Evolutionary conservation across 495 filamentous ascomycete genomes (phyloP), one percentile per base, ranked within the genome.

Genomic region (Hamigera avellanea): DNA sequence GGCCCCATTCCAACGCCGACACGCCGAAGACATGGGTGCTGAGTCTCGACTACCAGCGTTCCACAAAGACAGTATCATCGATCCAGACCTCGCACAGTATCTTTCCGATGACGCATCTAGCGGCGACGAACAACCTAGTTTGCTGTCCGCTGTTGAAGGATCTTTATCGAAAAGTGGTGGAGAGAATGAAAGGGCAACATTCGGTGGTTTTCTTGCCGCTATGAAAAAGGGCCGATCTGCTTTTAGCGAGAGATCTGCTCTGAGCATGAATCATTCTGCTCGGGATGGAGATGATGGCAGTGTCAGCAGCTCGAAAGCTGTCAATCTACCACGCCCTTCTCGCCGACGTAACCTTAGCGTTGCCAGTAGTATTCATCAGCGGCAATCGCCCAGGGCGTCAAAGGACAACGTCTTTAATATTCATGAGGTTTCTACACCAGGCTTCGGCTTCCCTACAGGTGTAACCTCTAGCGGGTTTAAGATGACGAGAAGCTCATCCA

Each of bases 51-150:
- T 95, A 6, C 80, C 88, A 23, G 86, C 89, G 18, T 96, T 98
- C 47, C 93, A 96, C 50, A 86, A 86, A 45, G 93, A 99, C 52
- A 95, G 85, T 48, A 94, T 99, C 44, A 96, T 96, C 51, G 93
- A 99, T 49, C 89, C 93, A 2, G 93, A 96, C 48, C 65, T 96
- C 12, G 88, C 87, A 2, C 84, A 86, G 18, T 96, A 89, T 60
- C 80, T 96, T 66, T 96, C 91, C 13, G 93, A 99, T 55, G 82
- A 87, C 47, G 86, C 79, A 14, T 89, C 85, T 1, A 95, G 83
- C 49, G 91, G 80, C 13, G 88, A 94, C 45, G 87, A 96, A 36
- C 85, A 91, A 49, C 76, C 86, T 58, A 88, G 79, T 54, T 80
- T 96, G 13, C 76, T 91, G 49, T 73, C 83, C 17, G 79, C 81